Conservation (phyloP, 2,329 filamentous ascomycete genomes). For the Trichoderma afroharzianum region DNA sequence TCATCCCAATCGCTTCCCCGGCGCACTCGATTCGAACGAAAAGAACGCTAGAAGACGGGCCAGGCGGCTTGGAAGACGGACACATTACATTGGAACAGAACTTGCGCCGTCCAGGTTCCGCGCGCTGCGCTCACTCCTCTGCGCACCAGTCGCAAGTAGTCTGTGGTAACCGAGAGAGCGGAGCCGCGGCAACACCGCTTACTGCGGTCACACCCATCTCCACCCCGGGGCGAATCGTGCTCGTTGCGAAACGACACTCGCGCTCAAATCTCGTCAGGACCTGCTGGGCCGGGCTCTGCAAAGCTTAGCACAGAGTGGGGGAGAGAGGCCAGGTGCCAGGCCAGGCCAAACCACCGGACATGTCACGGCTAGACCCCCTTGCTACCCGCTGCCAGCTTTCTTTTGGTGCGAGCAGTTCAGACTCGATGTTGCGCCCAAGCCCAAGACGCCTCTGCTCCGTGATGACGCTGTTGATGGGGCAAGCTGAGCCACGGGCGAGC, state of each 20-base stretch:
- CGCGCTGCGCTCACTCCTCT: slow-evolving; percentile 11
- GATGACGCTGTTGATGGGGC: slow-evolving; percentile 1
- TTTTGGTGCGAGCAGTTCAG: neutral
- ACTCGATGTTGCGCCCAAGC: slow-evolving; percentile 9
- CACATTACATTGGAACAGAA: neutral
- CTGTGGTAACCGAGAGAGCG: slow-evolving; percentile 14
- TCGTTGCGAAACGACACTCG: neutral
- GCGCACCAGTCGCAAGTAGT: neutral
- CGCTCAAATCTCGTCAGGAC: neutral
- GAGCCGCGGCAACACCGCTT: slow-evolving; percentile 25
- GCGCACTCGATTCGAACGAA: neutral
- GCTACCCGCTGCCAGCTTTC: slow-evolving; percentile 10
- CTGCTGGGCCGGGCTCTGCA: neutral
- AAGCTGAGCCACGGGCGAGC: neutral
- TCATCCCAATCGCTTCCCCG: neutral
- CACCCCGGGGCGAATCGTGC: slow-evolving; percentile 10
- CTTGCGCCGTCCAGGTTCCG: slow-evolving; percentile 4
- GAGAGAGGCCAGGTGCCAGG: neutral
- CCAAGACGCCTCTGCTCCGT: neutral
- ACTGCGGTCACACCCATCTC: slow-evolving; percentile 24
- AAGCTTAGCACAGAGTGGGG: slow-evolving; percentile 8
- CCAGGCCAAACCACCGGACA: slow-evolving; percentile 4
- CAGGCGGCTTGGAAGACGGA: slow-evolving; percentile 12
- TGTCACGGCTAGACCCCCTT: slow-evolving; percentile 10
- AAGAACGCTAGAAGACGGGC: slow-evolving; percentile 11